Percentiles rank a stretch among this genome's conserved stretches.
These are phyloP conservation scores for Galeopsis tetrahit DNA, from an alignment of 257 asterid genomes.

Conservation along the genomic window DNA sequence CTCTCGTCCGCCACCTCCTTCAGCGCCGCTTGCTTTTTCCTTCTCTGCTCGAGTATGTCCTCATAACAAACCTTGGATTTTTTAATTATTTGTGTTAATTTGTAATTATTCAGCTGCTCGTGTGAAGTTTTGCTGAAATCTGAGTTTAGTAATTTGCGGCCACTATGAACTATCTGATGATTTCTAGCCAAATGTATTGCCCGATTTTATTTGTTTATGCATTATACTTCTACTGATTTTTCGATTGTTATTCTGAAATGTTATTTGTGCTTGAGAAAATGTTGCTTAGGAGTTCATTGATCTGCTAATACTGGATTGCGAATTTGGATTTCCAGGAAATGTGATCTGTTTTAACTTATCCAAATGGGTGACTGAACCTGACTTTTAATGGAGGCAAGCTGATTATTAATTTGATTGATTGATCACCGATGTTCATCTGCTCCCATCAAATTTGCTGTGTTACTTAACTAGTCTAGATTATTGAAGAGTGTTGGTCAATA, in stretches of 20 bases:
- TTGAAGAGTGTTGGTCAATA: background rate
- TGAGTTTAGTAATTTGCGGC: slow-evolving; percentile 5
- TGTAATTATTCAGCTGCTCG: slow-evolving; percentile 13
- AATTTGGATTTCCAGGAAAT: background rate
- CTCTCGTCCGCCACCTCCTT: slow-evolving; percentile 70
- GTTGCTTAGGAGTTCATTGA: slow-evolving; percentile 2
- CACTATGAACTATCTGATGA: background rate
- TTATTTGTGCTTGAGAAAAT: slow-evolving; percentile 20
- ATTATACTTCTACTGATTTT: slow-evolving; percentile 5
- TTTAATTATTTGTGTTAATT: background rate
- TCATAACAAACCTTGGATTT: slow-evolving; percentile 10
- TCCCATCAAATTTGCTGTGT: slow-evolving; percentile 10
- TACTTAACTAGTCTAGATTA: background rate
- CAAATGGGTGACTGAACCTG: background rate
- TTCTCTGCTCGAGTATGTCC: slow-evolving; percentile 80
- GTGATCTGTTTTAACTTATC: slow-evolving; percentile 21
- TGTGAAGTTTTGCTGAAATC: slow-evolving; percentile 21
- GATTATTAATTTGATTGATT: slow-evolving; percentile 16
- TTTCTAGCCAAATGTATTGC: slow-evolving; percentile 24
- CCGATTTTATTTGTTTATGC: background rate
- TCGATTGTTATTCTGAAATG: slow-evolving; percentile 15
- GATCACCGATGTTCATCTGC: slow-evolving; percentile 1
- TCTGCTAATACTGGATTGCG: slow-evolving; percentile 14
- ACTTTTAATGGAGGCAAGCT: slow-evolving; percentile 4
- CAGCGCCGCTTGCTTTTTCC: slow-evolving; percentile 84